Evolutionary conservation across 1,284 basidiomycete species (phyloP), one percentile per base, ranked within the genome.

Genomic region (Cryptococcus jaspeensis): DNA sequence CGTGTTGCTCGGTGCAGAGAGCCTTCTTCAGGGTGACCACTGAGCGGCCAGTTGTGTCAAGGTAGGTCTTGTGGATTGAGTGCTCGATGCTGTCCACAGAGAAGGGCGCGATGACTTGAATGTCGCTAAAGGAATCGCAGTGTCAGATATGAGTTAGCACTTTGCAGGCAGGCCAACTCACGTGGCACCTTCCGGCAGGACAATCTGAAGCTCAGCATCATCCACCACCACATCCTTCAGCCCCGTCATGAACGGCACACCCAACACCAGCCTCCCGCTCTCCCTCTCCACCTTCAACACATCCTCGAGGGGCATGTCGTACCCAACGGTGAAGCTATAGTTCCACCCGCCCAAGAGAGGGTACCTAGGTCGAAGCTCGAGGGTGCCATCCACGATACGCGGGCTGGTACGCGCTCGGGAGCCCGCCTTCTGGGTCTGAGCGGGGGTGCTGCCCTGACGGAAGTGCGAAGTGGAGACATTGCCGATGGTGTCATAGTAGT

Each of bases 331-430:
- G 79, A 95, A 99, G 42, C 82, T 85, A 78, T 96, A 99, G 75
- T 97, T 98, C 96, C 96, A 99, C 18, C 95, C 93, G 32, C 96
- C 96, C 59, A 98, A 78, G 25, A 99, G 70, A 8, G 96, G 96
- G 75, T 94, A 99, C 39, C 96, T 84, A 0, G 96, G 95, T 45
- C 82, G 83, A 45, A 99, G 73, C 68, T 98, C 92, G 41, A 97
- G 80, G 11, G 85, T 64, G n/a, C 65, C 64, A 22, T 71, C 70
- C 59, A 82, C 81, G 42, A 80, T 76, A 39, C 71, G 58, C 7
- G 69, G 59, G 16, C 81, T 82, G 67, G 86, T 84, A 8, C 84
- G 79, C 13, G 83, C 77, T 46, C 65, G 62, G 36, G 55, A 58
- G 28, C 28, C 28, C 20, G 49, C 32, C 16, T 51, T 41, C 5